A percentile compares a stretch with the other conserved stretches of the same genome.
These are phyloP conservation scores for Trichoderma harzianum DNA, from an alignment of 2,329 filamentous ascomycete genomes.

Conservation along the genomic window DNA sequence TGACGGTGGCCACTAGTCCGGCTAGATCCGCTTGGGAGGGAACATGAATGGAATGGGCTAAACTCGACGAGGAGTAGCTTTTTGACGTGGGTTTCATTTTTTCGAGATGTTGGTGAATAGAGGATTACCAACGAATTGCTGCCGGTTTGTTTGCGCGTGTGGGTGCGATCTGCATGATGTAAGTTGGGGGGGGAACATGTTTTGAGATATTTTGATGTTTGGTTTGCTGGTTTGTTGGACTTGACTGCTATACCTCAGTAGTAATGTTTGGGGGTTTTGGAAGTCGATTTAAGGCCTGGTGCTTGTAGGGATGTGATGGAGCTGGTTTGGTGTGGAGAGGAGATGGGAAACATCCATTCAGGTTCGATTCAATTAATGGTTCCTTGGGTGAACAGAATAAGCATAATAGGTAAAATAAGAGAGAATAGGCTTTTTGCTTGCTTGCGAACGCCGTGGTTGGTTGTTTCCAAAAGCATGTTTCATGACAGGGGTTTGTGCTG, in stretches of 20 bases:
- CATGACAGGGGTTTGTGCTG: not conserved
- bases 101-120: not conserved
- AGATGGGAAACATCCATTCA: too few species aligned
- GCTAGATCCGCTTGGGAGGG: not conserved
- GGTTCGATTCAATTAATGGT: too few species aligned
- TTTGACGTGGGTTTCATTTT: not conserved
- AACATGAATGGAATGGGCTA: not conserved
- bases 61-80: not conserved
- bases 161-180: not conserved
- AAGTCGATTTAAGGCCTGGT: too few species aligned
- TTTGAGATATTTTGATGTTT: not conserved
- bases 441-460: not conserved
- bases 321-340: too few species aligned
- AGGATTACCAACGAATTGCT: not conserved
- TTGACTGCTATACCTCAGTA: too few species aligned
- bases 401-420: too few species aligned
- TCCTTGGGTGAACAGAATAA: too few species aligned
- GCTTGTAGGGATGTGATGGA: too few species aligned
- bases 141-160: not conserved
- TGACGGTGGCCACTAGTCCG: not conserved
- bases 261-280: not conserved
- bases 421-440: not conserved
- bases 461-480: not conserved
- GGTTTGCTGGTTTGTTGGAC: not conserved
- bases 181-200: not conserved